Evolutionary conservation across 345 rosid species (phyloP).

Genomic region (Aegle marmelos): DNA sequence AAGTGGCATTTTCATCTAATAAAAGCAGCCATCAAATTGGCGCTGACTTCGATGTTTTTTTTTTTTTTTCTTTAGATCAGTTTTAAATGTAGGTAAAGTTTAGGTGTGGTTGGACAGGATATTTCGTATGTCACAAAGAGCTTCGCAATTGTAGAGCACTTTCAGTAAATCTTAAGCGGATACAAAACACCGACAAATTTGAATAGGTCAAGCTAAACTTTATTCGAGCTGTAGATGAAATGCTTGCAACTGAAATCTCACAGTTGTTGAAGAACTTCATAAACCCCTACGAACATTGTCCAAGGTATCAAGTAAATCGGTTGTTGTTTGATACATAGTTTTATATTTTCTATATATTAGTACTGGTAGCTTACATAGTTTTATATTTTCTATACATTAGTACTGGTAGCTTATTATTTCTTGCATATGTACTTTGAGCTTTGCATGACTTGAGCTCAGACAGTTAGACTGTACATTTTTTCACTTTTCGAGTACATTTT

Average conservation of each 20-base stretch:
- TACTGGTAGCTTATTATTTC: neutral
- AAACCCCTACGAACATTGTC: conserved; percentile 59
- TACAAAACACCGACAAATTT: conserved; percentile 70
- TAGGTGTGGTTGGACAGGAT: conserved; percentile 28
- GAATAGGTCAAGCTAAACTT: conserved; percentile 81
- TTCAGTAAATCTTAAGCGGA: conserved; percentile 58
- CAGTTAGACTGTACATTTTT: too few relatives aligned
- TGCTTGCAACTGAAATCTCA: conserved; percentile 84
- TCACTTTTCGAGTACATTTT: too few relatives aligned
- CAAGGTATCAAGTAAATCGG: neutral
- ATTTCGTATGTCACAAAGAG: conserved; percentile 67
- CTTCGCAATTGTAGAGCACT: conserved; percentile 77
- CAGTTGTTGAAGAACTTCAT: conserved; percentile 78
- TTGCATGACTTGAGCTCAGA: neutral
- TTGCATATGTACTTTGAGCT: neutral
- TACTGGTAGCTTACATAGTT: neutral
- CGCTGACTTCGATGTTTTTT: too few relatives aligned
- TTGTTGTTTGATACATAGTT: neutral
- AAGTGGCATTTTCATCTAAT: too few relatives aligned
- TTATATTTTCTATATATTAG: too few relatives aligned
- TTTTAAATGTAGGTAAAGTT: too few relatives aligned
- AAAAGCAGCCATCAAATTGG: too few relatives aligned
- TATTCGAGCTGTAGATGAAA: conserved; percentile 85
- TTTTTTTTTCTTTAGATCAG: too few relatives aligned
- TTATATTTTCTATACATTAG: neutral